These are phyloP conservation scores for Gentiana dahurica DNA, from an alignment of 257 asterid genomes.

Conservation along the genomic window DNA sequence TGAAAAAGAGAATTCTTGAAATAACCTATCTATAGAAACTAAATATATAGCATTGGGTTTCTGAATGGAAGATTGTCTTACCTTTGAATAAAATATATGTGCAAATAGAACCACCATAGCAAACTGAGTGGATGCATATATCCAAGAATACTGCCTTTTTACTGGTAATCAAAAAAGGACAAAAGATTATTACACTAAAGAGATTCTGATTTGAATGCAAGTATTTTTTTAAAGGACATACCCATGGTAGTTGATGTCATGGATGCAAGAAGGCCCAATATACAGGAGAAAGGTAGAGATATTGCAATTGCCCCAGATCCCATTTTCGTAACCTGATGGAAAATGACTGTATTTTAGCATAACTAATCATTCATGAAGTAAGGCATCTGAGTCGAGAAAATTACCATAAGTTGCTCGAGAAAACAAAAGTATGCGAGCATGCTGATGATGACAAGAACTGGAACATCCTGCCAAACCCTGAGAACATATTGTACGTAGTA, in stretches of 20 bases:
- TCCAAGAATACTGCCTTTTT: constrained; percentile 68
- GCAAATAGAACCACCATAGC: no score
- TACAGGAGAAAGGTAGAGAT: constrained; percentile 89
- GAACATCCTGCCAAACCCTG: constrained; percentile 97
- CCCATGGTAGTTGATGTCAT: constrained; percentile 98
- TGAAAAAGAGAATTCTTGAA: no score
- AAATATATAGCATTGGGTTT: no score
- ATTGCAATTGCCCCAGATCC: constrained; percentile 88
- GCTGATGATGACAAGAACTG: constrained; percentile 87
- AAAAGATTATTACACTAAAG: constrained; percentile 6
- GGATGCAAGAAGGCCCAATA: constrained; percentile 92
- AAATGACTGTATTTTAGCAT: background rate
- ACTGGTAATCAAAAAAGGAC: constrained; percentile 25
- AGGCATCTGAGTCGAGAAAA: constrained; percentile 6
- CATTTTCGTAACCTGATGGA: constrained; percentile 53
- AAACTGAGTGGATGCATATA: constrained; percentile 71
- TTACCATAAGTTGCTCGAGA: constrained; percentile 89
- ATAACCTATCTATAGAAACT: no score
- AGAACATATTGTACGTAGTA: constrained; percentile 12
- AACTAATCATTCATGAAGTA: background rate
- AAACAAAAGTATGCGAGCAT: constrained; percentile 88
- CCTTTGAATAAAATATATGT: constrained; percentile 79
- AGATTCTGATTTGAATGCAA: background rate
- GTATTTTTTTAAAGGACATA: constrained; percentile 12
- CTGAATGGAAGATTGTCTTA: constrained; percentile 21